Conservation (phyloP, 495 filamentous ascomycete species). For the Neurospora sp. region DNA sequence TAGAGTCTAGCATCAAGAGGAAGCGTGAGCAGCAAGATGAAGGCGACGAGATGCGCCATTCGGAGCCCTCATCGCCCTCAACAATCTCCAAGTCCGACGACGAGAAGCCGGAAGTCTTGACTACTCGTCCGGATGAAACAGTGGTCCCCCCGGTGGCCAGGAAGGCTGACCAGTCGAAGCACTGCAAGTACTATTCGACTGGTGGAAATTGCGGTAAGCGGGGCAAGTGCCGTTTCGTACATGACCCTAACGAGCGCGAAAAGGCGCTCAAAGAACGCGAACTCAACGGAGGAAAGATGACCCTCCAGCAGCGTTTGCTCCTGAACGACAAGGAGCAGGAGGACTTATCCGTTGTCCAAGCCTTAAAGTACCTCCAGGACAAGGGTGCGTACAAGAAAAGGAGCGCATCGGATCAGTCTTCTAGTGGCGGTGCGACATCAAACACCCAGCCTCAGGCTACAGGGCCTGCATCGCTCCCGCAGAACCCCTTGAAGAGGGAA, state of each 20-base stretch:
- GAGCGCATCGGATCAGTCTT: background rate
- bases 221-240: slow-evolving; percentile 55
- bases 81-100: slow-evolving; percentile 31
- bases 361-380: slow-evolving; percentile 40
- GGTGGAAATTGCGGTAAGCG: slow-evolving; percentile 52
- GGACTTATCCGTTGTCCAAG: slow-evolving; percentile 44
- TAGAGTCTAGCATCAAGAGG: slow-evolving; percentile 45
- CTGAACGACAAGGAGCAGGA: slow-evolving; percentile 49
- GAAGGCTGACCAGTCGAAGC: slow-evolving; percentile 41
- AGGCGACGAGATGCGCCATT: slow-evolving; percentile 43
- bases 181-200: slow-evolving; percentile 52
- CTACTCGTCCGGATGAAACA: slow-evolving; percentile 27
- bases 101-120: slow-evolving; percentile 39
- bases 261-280: slow-evolving; percentile 43
- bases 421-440: slow-evolving; percentile 1
- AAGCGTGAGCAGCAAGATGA: slow-evolving; percentile 48
- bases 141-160: slow-evolving; percentile 31
- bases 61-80: slow-evolving; percentile 27
- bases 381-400: slow-evolving; percentile 21
- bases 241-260: slow-evolving; percentile 42
- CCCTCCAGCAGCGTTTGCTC: slow-evolving; percentile 43
- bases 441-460: background rate
- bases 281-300: slow-evolving; percentile 44
- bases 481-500: slow-evolving; percentile 13
- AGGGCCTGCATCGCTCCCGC: slow-evolving; percentile 4